Evolutionary conservation across 225 moss, liverwort and hornwort species (phyloP), one percentile per base, ranked within the genome.

Genomic region (Sphagnum tenellum): DNA sequence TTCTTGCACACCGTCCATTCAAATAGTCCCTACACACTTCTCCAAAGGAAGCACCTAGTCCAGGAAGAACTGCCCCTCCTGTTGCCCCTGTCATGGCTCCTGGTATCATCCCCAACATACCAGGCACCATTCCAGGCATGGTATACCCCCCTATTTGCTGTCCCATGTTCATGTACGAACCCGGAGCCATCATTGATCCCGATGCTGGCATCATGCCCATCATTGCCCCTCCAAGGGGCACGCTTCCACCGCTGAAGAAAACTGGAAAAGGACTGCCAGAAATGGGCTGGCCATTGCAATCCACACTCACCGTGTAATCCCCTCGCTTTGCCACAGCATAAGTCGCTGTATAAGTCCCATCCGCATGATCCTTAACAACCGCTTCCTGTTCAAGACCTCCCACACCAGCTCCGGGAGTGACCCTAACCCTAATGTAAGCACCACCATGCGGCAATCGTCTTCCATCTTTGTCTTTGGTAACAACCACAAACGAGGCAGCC

Each of bases 251-350:
- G 67, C 96, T 98, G 75, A 98, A 98, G 82, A 98, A 98, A 13
- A 98, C 96, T 13, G 96, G 96, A 75, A 98, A 98, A 12, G 93
- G 96, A 59, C 93, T 93, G 14, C 96, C 96, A 2, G 83, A 83
- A 56, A 98, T 90, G 56, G 89, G 70, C 45, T 66, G 78, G 45
- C 96, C 93, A 61, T 93, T 98, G 70, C 96, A 98, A 70, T 98
- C 96, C 74, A 98, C 96, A 64, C 93, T 87, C 63, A 98, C 93
- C 92, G 78, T 98, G 68, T 98, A 98, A 65, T 98, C 96, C 11
- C 96, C 96, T 68, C 96, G 86, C 78, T 90, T 98, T 65, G 88
- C 92, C 63, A 98, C 96, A 12, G 96, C 96, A 68, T 98, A 98
- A 12, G 96, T 98, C 69, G 88, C 96, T 65, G 92, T 98, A 69